Evolutionary conservation across 1,139 yeast species (phyloP), one percentile per base, ranked within the genome.

Genomic region (Nakaseomyces bracarensis): DNA sequence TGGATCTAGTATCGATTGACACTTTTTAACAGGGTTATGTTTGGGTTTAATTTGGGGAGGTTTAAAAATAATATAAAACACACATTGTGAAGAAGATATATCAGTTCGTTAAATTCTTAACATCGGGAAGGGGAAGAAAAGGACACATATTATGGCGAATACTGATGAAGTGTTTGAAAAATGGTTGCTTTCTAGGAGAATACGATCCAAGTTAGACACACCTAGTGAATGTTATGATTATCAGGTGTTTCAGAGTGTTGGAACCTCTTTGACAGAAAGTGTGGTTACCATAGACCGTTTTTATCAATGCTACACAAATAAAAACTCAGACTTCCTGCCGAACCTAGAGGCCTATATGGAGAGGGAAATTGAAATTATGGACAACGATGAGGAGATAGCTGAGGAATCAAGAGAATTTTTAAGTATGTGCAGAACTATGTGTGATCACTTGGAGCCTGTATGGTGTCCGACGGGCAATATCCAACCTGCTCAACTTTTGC

Each of bases 371-470:
- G 16, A n/a, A 20, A 7, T n/a, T 2, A 21, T 33, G 11, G 36
- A 33, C 13, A 35, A 31, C 15, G 23, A 16, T 18, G 33, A 28
- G n/a, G 20, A 18, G 9, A 2, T 34, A n/a, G 28, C 15, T 18
- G 43, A 19, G 13, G 42, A 27, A 25, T 34, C 30, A 23, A 36
- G 14, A n/a, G 26, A 33, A 8, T 33, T 33, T 5, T 6, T 33
- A 16, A 21, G 22, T 11, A 20, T 25, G 8, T 33, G 39, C 9
- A 48, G 40, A 21, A 18, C 21, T 11, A 27, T 19, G 15, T 20
- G 39, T n/a, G 49, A 46, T 36, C 43, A 45, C 21, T 40, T 46
- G 16, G 59, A 54, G 40, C 59, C 59, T 2, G 50, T 50, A 4
- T 52, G 54, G 56, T 49, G 51, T 2, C 44, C 45, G 14, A 29